Evolutionary conservation across 495 filamentous ascomycete genomes (phyloP).

Genomic region (Elaphomyces granulatus): DNA sequence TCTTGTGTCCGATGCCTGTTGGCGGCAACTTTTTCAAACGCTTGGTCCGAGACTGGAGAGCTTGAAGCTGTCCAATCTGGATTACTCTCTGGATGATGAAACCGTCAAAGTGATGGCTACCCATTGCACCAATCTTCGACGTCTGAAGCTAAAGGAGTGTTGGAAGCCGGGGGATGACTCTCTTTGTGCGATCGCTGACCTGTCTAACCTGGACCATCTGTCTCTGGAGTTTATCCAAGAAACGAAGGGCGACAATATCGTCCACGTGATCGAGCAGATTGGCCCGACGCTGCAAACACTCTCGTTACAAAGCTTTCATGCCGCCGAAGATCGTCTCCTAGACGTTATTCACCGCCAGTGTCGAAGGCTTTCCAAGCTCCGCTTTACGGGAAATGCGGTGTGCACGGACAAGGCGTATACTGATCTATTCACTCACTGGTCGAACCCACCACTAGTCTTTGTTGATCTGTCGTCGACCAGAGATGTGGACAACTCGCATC

Average conservation of each 20-base stretch:
- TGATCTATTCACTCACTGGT: constrained; percentile 59
- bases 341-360: constrained; percentile 54
- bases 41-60: constrained; percentile 48
- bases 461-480: constrained; percentile 62
- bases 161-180: constrained; percentile 33
- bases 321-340: constrained; percentile 47
- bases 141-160: constrained; percentile 57
- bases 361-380: constrained; percentile 52
- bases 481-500: constrained; percentile 55
- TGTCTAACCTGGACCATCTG: constrained; percentile 53
- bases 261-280: constrained; percentile 41
- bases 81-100: constrained; percentile 60
- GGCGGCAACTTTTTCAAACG: constrained; percentile 47
- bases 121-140: constrained; percentile 47
- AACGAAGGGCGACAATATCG: constrained; percentile 39
- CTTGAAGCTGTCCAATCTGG: constrained; percentile 52
- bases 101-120: constrained; percentile 40
- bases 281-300: constrained; percentile 54
- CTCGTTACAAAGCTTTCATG: constrained; percentile 46
- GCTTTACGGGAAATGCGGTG: constrained; percentile 57
- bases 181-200: constrained; percentile 36
- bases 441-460: constrained; percentile 50
- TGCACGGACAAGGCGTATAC: constrained; percentile 58
- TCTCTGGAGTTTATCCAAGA: constrained; percentile 47
- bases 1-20: constrained; percentile 55